phyloP scores from a whole-genome alignment of 345 rosid species.

The Brassica juncea region DNA sequence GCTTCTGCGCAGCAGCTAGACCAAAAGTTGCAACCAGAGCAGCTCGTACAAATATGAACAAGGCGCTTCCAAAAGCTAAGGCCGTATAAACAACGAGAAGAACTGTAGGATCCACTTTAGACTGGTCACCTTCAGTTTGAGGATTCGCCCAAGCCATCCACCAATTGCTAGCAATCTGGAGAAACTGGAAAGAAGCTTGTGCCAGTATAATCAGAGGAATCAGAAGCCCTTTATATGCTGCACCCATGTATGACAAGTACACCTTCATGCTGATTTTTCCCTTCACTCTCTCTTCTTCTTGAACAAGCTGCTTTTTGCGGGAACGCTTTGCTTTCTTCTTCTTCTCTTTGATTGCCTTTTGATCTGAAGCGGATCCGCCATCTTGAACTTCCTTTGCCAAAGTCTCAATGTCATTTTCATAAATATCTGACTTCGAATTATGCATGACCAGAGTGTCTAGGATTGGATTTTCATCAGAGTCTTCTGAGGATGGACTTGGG shows the following conservation, averaged over 20 bases:
- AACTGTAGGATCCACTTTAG: conserved; percentile 81
- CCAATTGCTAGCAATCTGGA: conserved; percentile 99
- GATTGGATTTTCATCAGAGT: conserved; percentile 68
- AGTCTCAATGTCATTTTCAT: conserved; percentile 61
- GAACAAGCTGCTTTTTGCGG: conserved; percentile 93
- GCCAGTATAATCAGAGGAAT: conserved; percentile 91
- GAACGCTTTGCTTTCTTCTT: conserved; percentile 87
- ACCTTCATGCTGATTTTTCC: conserved; percentile 98
- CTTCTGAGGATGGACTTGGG: conserved; percentile 81
- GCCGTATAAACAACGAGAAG: conserved; percentile 90
- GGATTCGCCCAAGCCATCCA: conserved; percentile 99
- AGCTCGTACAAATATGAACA: conserved; percentile 95
- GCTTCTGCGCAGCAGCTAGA: conserved; percentile 93
- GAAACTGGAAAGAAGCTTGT: conserved; percentile 87
- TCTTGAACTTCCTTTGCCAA: conserved; percentile 91
- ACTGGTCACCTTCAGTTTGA: conserved; percentile 85
- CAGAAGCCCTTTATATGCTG: conserved; percentile 88
- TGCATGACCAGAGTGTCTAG: conserved; percentile 44
- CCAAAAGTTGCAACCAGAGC: conserved; percentile 98
- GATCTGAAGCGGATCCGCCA: conserved; percentile 71
- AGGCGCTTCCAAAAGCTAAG: conserved; percentile 96
- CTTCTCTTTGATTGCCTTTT: conserved; percentile 65
- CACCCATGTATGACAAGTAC: conserved; percentile 94
- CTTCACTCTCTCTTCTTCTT: conserved; percentile 98
- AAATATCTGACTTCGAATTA: conserved; percentile 54